Evolutionary conservation across 208 protist species (phyloP), one percentile per base, ranked within the genome.

Genomic region (Acanthamoeba rhysodes): DNA sequence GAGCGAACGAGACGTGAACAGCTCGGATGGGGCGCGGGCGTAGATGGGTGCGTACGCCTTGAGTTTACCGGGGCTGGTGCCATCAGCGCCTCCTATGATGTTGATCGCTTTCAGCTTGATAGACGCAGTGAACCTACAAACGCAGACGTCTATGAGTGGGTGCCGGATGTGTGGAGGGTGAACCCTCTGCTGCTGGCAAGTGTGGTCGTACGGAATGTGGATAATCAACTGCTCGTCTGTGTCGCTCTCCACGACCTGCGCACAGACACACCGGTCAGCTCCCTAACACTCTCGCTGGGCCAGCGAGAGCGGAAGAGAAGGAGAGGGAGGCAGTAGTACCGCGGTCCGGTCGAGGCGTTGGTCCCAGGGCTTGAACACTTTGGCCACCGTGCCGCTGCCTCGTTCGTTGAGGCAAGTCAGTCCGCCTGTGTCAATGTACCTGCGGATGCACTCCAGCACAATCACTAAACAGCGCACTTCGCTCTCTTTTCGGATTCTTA

Each of bases 91-190:
- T 57, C 96, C 96, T 32, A 96, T 96, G 34, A 96, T 88, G 78
- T 94, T 95, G 27, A 96, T 95, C n/a, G 91, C 95, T 55, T 96
- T 96, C 48, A 96, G 29, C 92, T 96, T 95, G 50, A 94, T 80
- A 14, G 90, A 68, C 55, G 85, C 96, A 24, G 64, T 94, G 66
- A 96, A 96, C 78, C 95, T 96, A 16, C 27, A 2, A 14, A n/a
- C 20, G 16, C 12, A 45, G 22, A 59, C 0, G 20, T 50, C 16
- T 18, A 62, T 20, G 22, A 24, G 24, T 53, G 22, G 6, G 24
- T 18, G 59, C 22, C 27, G 41, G 8, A 45, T 27, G 41, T 45
- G 20, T 10, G 6, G 12, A 82, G 14, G 50, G 29, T 24, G 37
- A 45, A 18, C 27, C 14, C 37, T 9, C 5, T 32, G 32, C 48